phyloP scores from a whole-genome alignment of 1,139 yeast genomes.

The Yamadazyma triangularis region DNA sequence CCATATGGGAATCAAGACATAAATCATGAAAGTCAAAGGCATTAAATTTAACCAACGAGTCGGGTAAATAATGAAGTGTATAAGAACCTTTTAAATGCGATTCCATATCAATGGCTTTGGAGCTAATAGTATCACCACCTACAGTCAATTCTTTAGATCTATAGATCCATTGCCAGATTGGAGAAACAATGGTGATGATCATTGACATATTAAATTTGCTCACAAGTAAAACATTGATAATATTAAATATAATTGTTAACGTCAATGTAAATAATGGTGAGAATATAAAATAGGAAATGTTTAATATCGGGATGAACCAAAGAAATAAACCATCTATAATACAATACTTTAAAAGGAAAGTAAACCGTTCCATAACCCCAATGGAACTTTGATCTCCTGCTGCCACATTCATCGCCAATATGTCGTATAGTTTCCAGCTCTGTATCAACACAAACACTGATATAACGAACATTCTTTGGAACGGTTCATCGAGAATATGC shows the following conservation, averaged over 20 bases:
- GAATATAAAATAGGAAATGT: slow-evolving; percentile 69
- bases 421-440: slow-evolving; percentile 76
- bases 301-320: slow-evolving; percentile 65
- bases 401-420: slow-evolving; percentile 39
- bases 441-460: slow-evolving; percentile 72
- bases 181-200: slow-evolving; percentile 26
- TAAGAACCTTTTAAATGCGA: slow-evolving; percentile 81
- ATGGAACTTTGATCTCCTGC: slow-evolving; percentile 10
- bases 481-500: slow-evolving; percentile 66
- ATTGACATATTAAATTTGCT: slow-evolving; percentile 35
- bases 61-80: slow-evolving; percentile 86
- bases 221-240: slow-evolving; percentile 39
- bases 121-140: slow-evolving; percentile 49
- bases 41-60: slow-evolving; percentile 79
- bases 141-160: slow-evolving; percentile 61
- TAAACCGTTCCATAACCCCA: slow-evolving; percentile 38
- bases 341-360: slow-evolving; percentile 66
- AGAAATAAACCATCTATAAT: slow-evolving; percentile 67
- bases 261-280: slow-evolving; percentile 49
- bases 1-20: slow-evolving; percentile 46
- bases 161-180: slow-evolving; percentile 46
- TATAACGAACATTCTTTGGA: slow-evolving; percentile 65
- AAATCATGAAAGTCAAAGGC: slow-evolving; percentile 59
- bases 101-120: slow-evolving; percentile 53
- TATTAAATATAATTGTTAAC: slow-evolving; percentile 31